These are phyloP conservation scores for Lecanosticta acicola DNA, from an alignment of 2,329 filamentous ascomycete species.

Conservation along the genomic window DNA sequence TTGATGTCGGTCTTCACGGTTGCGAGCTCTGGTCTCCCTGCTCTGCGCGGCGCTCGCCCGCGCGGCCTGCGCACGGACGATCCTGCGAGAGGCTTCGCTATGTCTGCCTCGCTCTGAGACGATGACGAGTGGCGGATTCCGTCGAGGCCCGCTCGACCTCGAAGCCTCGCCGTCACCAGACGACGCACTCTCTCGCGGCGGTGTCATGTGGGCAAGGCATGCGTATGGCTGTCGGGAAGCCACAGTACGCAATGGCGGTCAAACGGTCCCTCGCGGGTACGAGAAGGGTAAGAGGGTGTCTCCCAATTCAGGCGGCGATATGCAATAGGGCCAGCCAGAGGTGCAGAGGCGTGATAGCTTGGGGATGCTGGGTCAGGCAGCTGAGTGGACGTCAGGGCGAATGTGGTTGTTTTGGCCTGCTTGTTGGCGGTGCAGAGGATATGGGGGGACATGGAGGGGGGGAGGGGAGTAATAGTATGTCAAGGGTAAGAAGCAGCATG, in stretches of 20 bases:
- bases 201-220: conserved; percentile 12
- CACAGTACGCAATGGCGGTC: too few species aligned
- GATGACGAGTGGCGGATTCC: conserved; percentile 29
- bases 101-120: conserved; percentile 30
- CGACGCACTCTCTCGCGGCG: conserved; percentile 11
- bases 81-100: conserved; percentile 28
- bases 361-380: too few species aligned
- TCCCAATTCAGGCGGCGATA: too few species aligned
- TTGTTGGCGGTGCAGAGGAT: too few species aligned
- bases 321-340: too few species aligned
- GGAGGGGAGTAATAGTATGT: too few species aligned
- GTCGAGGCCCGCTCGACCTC: conserved; percentile 6
- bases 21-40: conserved; percentile 30
- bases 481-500: not conserved
- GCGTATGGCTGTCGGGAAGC: conserved; percentile 1
- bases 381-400: too few species aligned
- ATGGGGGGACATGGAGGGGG: not conserved
- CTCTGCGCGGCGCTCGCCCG: conserved; percentile 32
- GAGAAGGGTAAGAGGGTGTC: too few species aligned
- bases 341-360: not conserved
- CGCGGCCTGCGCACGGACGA: conserved; percentile 32
- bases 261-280: too few species aligned
- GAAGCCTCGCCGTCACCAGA: conserved; percentile 8
- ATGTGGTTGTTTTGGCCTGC: too few species aligned
- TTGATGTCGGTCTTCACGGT: conserved; percentile 25